Evolutionary conservation across 2,329 filamentous ascomycete species (phyloP), one percentile per base, ranked within the genome.

Genomic region (Ascochyta viciae-villosae): DNA sequence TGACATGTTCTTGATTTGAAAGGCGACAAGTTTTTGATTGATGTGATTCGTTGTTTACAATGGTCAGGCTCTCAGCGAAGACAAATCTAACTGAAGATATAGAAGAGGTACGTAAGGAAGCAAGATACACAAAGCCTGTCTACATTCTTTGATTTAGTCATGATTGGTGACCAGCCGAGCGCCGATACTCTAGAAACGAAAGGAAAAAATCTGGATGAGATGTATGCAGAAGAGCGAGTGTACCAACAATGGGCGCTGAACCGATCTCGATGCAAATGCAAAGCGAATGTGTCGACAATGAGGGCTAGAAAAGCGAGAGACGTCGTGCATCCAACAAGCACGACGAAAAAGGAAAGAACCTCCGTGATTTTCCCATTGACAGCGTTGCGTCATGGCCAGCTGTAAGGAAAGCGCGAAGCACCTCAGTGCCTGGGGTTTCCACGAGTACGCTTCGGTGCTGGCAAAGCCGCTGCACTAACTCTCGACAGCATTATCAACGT

Each of bases 401-500:
- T 5, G 13, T 24, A 39, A 52, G 48, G 54, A n/a, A 56, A 41
- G 52, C 15, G 39, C 8, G n/a, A 24, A 24, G 16, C 26, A 34
- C 10, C 34, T 60, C 50, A 69, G 40, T 56, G 65, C 42, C 47
- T 62, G 19, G 65, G 70, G n/a, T 60, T 64, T 34, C 65, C 66
- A 49, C 73, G 70, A 53, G 67, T 69, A 22, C 75, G 70, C 55
- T 73, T 74, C 15, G 54, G 41, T 9, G 57, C 49, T 22, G 60
- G 64, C 39, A 64, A 54, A 7, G 72, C 56, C n/a, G 53, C 37
- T 15, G 58, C 42, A 40, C 71, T 71, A 15, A 43, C 26, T 9
- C 50, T 63, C 37, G 60, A 57, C 10, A 79, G 63, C 39, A 67
- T 65, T 46, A 77, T 54, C 53, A 80, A 60, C 45, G 69, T 57